Evolutionary conservation across 1,139 yeast genomes (phyloP).

Genomic region (Saccharomyces uvarum): DNA sequence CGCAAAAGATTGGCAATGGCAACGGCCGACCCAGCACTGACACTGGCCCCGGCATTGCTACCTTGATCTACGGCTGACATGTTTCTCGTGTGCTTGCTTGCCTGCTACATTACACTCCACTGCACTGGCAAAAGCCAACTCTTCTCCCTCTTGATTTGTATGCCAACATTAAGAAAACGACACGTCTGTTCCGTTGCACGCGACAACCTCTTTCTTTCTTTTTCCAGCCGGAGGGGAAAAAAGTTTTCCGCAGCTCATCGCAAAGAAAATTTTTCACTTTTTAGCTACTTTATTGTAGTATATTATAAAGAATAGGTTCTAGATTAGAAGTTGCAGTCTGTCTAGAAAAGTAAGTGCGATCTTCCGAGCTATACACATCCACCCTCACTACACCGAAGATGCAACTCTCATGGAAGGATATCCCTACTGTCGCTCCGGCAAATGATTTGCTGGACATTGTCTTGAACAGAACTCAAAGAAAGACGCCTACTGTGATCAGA

Average conservation of each 20-base stretch:
- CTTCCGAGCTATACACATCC: background rate
- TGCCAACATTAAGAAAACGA: background rate
- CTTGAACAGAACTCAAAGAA: conserved; percentile 93
- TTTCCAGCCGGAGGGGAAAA: background rate
- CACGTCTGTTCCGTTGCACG: background rate
- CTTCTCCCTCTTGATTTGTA: background rate
- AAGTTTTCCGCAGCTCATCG: conserved; percentile 1
- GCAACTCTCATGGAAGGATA: conserved; percentile 98
- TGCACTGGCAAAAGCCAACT: background rate
- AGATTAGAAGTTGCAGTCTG: background rate
- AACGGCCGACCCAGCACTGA: conserved; percentile 34
- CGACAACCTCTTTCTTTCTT: background rate
- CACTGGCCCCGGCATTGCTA: background rate
- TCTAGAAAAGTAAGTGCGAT: background rate
- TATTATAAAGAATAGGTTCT: conserved; percentile 6
- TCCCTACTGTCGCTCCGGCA: conserved; percentile 86
- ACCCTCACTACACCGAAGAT: conserved; percentile 35
- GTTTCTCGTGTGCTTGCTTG: background rate
- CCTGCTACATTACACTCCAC: background rate
- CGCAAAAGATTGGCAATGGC: conserved; percentile 68
- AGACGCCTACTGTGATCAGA: conserved; percentile 95
- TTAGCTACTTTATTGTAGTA: background rate
- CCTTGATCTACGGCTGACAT: conserved; percentile 8
- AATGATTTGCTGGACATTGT: conserved; percentile 94
- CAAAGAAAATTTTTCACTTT: background rate